phyloP scores from a whole-genome alignment of 768 basidiomycete species.

The Psilocybe sp. region DNA sequence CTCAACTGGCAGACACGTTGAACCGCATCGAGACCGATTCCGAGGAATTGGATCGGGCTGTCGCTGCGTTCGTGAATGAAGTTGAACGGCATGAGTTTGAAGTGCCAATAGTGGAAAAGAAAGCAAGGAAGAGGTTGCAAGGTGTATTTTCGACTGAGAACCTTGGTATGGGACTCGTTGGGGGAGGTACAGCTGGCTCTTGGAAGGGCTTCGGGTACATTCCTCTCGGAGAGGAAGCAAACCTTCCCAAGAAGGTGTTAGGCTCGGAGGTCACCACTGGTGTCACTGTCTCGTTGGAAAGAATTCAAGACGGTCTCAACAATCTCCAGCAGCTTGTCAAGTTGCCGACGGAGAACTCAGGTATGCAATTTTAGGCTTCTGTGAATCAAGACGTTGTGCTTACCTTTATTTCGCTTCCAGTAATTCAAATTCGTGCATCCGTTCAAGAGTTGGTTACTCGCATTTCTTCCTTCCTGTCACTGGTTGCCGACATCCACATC shows the following conservation, averaged over 20 bases:
- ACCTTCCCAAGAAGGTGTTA: slow-evolving; percentile 45
- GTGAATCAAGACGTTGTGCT: background rate
- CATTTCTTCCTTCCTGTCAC: slow-evolving; percentile 55
- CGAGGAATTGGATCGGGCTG: slow-evolving; percentile 70
- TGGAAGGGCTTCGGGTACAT: slow-evolving; percentile 91
- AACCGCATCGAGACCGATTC: slow-evolving; percentile 75
- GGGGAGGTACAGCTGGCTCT: slow-evolving; percentile 68
- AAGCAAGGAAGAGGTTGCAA: slow-evolving; percentile 50
- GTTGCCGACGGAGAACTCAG: slow-evolving; percentile 31
- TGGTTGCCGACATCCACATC: slow-evolving; percentile 70
- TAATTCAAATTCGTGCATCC: slow-evolving; percentile 37
- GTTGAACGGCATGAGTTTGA: slow-evolving; percentile 57
- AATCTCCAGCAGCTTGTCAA: slow-evolving; percentile 32
- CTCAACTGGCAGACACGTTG: slow-evolving; percentile 57
- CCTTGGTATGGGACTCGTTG: slow-evolving; percentile 75
- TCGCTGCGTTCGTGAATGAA: slow-evolving; percentile 65
- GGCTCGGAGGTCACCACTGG: slow-evolving; percentile 53
- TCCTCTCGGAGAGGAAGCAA: slow-evolving; percentile 46
- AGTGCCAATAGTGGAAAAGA: slow-evolving; percentile 22
- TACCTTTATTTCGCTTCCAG: slow-evolving; percentile 19
- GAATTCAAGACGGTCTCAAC: slow-evolving; percentile 50
- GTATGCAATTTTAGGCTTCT: slow-evolving; percentile 22
- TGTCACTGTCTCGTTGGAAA: slow-evolving; percentile 42
- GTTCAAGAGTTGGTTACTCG: slow-evolving; percentile 53
- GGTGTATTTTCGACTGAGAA: slow-evolving; percentile 61